Evolutionary conservation across 495 filamentous ascomycete species (phyloP).

Genomic region (Achaetomiella virescens): DNA sequence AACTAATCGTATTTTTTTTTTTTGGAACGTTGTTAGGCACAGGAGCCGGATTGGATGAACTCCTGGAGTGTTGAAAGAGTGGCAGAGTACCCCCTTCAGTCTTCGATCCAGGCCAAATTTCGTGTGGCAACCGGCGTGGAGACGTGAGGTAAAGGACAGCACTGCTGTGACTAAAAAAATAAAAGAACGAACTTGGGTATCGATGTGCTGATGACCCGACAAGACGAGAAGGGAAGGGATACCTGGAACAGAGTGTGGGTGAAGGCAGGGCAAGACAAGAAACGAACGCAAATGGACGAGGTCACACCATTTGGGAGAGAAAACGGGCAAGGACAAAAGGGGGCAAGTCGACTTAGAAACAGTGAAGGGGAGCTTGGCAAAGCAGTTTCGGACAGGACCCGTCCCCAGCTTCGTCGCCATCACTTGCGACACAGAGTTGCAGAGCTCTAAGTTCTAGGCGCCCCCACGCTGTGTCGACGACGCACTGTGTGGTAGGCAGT

Average conservation of each 20-base stretch:
- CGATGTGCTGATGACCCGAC: background rate
- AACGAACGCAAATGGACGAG: constrained; percentile 12
- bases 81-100: too few species aligned
- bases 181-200: constrained; percentile 8
- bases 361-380: constrained; percentile 2
- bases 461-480: background rate
- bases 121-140: constrained; percentile 6
- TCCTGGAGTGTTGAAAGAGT: constrained; percentile 1
- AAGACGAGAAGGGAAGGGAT: constrained; percentile 12
- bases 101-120: background rate
- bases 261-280: constrained; percentile 1
- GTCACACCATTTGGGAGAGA: constrained; percentile 10
- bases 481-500: constrained; percentile 2
- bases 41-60: too few species aligned
- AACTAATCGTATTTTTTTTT: background rate
- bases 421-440: background rate
- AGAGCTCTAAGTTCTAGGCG: background rate
- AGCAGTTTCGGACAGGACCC: constrained; percentile 8
- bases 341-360: constrained; percentile 9
- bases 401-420: background rate
- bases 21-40: too few species aligned
- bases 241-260: constrained; percentile 7
- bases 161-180: constrained; percentile 1
- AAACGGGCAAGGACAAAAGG: constrained; percentile 5
- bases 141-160: constrained; percentile 7